A percentile compares a stretch with the other conserved stretches of the same genome.
These are phyloP conservation scores for Cryphonectria naterciae DNA, from an alignment of 2,329 filamentous ascomycete species.

Conservation along the genomic window DNA sequence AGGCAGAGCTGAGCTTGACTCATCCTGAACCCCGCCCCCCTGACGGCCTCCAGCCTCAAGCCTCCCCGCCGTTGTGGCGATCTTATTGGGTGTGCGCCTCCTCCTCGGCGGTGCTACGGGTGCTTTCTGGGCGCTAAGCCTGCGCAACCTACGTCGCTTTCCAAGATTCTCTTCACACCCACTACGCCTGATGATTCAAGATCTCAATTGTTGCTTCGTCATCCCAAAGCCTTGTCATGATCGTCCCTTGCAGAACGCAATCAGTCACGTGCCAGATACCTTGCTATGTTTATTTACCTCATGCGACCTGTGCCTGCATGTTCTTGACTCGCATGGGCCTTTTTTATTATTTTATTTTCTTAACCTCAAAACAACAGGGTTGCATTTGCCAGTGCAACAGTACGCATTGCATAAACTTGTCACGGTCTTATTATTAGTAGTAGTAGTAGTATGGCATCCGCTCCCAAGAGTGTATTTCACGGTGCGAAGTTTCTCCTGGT, in stretches of 20 bases:
- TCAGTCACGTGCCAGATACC: neutral
- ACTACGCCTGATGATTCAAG: neutral
- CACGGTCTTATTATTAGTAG: neutral
- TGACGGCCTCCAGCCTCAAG: slow-evolving; percentile 3
- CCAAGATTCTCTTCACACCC: neutral
- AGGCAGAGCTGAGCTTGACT: slow-evolving; percentile 17
- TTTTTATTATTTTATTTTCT: too few relatives aligned
- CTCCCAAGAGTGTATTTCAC: neutral
- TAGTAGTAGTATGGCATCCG: neutral
- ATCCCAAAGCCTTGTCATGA: neutral
- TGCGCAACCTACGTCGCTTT: neutral
- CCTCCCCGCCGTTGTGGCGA: neutral
- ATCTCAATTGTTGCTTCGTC: neutral
- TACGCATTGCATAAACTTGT: neutral
- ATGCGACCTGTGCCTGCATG: neutral
- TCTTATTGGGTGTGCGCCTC: slow-evolving; percentile 2
- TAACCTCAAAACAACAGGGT: neutral
- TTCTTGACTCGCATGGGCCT: slow-evolving; percentile 1
- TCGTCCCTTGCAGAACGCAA: neutral
- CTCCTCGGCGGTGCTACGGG: neutral
- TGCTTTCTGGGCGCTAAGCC: neutral
- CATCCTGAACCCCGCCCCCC: neutral
- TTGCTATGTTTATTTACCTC: neutral
- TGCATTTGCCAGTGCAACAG: neutral
- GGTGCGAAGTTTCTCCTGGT: neutral